phyloP scores from a whole-genome alignment of 495 filamentous ascomycete genomes.

The Oidiodendron maius region DNA sequence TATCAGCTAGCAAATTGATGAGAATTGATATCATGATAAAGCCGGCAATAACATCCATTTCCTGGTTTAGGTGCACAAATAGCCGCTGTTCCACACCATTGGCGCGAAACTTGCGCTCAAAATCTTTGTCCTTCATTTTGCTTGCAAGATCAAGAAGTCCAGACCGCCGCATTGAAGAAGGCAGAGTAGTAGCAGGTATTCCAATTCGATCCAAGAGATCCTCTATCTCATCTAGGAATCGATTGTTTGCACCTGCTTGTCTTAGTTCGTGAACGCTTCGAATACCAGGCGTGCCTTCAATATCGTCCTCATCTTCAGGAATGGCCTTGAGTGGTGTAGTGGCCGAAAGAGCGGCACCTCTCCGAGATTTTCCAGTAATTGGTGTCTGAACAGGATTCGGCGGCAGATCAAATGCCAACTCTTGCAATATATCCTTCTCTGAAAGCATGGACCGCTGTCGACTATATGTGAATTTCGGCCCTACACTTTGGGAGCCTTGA shows the following conservation, averaged over 20 bases:
- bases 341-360: slow-evolving; percentile 22
- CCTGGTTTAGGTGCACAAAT: slow-evolving; percentile 45
- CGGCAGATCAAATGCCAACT: slow-evolving; percentile 25
- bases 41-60: slow-evolving; percentile 50
- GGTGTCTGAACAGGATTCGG: slow-evolving; percentile 5
- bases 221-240: slow-evolving; percentile 75
- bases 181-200: slow-evolving; percentile 33
- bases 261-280: slow-evolving; percentile 86
- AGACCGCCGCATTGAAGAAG: slow-evolving; percentile 35
- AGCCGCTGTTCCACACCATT: slow-evolving; percentile 66
- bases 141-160: slow-evolving; percentile 62
- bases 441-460: slow-evolving; percentile 41
- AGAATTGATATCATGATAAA: slow-evolving; percentile 52
- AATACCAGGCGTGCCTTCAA: slow-evolving; percentile 51
- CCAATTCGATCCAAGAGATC: slow-evolving; percentile 81
- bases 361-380: slow-evolving; percentile 19
- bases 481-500: slow-evolving; percentile 17
- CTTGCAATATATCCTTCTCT: slow-evolving; percentile 31
- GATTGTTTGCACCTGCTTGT: slow-evolving; percentile 76
- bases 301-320: slow-evolving; percentile 40
- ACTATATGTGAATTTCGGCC: slow-evolving; percentile 42
- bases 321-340: slow-evolving; percentile 23
- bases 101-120: slow-evolving; percentile 66
- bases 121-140: slow-evolving; percentile 60
- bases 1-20: slow-evolving; percentile 48